These are phyloP conservation scores for Ustilago tritici DNA, from an alignment of 1,284 basidiomycete genomes.

Conservation along the genomic window DNA sequence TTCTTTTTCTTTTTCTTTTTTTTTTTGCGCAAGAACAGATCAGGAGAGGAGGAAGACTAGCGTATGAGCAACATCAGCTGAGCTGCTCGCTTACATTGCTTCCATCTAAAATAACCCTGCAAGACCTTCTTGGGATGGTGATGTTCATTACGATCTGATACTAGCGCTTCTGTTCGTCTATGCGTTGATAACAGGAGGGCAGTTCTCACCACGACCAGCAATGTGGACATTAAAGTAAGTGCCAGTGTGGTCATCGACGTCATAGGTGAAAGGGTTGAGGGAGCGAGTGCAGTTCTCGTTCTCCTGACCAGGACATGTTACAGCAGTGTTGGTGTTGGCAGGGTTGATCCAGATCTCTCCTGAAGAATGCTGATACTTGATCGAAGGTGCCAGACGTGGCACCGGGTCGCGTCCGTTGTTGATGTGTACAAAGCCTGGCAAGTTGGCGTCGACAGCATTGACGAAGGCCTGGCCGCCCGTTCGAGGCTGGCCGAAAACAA, in stretches of 20 bases:
- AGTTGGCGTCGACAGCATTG: conserved; percentile 49
- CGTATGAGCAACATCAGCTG: neutral
- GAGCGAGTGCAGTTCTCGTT: conserved; percentile 58
- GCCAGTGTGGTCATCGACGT: conserved; percentile 57
- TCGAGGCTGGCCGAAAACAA: conserved; percentile 59
- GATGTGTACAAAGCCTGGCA: conserved; percentile 55
- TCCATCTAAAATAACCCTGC: neutral
- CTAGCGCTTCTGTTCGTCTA: neutral
- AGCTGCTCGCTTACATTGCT: neutral
- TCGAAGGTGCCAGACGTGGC: conserved; percentile 48
- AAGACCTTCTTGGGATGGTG: neutral
- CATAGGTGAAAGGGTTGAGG: conserved; percentile 36
- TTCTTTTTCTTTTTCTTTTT: neutral
- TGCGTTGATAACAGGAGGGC: conserved; percentile 40
- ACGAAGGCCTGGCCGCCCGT: conserved; percentile 56
- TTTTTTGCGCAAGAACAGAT: neutral
- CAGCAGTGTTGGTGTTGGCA: conserved; percentile 44
- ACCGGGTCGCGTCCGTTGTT: conserved; percentile 57
- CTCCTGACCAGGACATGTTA: conserved; percentile 63
- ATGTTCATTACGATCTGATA: neutral
- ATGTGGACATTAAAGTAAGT: conserved; percentile 64
- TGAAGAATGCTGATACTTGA: conserved; percentile 53
- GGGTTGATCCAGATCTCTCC: conserved; percentile 63
- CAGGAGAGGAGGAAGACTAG: conserved; percentile 21
- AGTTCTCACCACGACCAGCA: conserved; percentile 47